Base-by-base conservation (phyloP, 345 rosid genomes). In the Salix udensis region DNA sequence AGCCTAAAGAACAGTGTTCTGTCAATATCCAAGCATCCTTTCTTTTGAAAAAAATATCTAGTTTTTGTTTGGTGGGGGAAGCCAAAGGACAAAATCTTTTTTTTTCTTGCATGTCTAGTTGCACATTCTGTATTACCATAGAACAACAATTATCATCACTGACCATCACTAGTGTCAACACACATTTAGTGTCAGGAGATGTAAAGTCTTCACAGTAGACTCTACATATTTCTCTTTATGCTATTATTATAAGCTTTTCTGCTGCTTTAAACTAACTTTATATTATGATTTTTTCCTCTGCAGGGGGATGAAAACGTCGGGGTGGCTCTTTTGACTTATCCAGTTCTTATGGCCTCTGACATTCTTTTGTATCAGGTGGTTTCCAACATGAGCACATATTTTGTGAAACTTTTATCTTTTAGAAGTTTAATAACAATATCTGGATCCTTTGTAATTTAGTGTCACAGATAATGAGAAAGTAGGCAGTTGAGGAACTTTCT, bases 301-400 rank as follows among this genome's bases (percentile, higher is more conserved):
- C 87, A 95, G 97, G 97, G 95, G 40, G 92, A 84, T 80, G 97
- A 94, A 85, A 89, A 94, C 84, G 94, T 90, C 26, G 88, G 92
- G 21, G 95, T 87, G 72, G 88, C 90, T 67, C 91, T 94, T 76
- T 84, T 94, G 77, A 92, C 93, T 39, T 94, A 94, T 87, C 97
- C 97, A 34, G 97, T 91, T 78, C 76, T 91, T 60, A 92, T 94
- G 97, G 94, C 97, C 83, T 86, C 95, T 53, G 97, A 94, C 83
- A 94, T 94, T 84, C 97, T 91, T 79, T 83, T 92, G 77, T 94
- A 94, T 77, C 92, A 94, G 97, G 97, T 94, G 74, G 74, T 72
- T 70, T 75, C 73, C 78, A 69, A 50, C 81, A 61, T 65, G 31
- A 61, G 64, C 72, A 67, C 4, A 26, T 50, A n/a, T 73, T 80